Evolutionary conservation across 345 rosid genomes (phyloP).

Genomic region (Syzygium oleosum): DNA sequence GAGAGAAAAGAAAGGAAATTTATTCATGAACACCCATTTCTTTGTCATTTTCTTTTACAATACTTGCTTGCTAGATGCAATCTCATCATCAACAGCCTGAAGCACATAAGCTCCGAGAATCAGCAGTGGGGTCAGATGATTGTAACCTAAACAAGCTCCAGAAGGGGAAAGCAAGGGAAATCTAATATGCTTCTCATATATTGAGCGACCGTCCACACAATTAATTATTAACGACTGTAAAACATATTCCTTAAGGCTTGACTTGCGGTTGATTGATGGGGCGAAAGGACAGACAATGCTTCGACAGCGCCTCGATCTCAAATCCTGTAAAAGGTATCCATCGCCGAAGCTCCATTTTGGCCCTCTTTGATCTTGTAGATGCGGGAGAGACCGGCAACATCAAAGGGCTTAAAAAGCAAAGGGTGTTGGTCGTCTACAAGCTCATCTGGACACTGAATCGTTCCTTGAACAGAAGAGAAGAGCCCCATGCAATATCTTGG

Average conservation of each 20-base stretch:
- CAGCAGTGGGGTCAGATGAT: not conserved
- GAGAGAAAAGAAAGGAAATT: not conserved
- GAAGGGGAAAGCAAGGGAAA: not conserved
- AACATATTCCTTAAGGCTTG: not conserved
- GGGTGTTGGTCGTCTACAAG: conserved; percentile 23
- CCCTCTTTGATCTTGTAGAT: not conserved
- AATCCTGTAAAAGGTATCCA: not conserved
- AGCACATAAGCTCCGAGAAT: not conserved
- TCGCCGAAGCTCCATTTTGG: not conserved
- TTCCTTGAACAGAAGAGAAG: conserved; percentile 11
- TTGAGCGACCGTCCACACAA: not conserved
- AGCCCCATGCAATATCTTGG: conserved; percentile 12
- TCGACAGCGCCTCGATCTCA: not conserved
- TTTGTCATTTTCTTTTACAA: not conserved
- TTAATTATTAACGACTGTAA: not conserved
- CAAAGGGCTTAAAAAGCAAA: conserved; percentile 21
- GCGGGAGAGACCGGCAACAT: conserved; percentile 1
- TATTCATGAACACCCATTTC: not conserved
- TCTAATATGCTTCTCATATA: not conserved
- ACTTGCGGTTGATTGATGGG: not conserved
- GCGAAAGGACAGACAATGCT: not conserved
- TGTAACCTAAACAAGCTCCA: not conserved
- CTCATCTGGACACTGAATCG: conserved; percentile 12
- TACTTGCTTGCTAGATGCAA: not conserved
- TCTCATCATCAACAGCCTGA: not conserved